Conservation (phyloP, 2,329 filamentous ascomycete species). For the Apiospora aurea region DNA sequence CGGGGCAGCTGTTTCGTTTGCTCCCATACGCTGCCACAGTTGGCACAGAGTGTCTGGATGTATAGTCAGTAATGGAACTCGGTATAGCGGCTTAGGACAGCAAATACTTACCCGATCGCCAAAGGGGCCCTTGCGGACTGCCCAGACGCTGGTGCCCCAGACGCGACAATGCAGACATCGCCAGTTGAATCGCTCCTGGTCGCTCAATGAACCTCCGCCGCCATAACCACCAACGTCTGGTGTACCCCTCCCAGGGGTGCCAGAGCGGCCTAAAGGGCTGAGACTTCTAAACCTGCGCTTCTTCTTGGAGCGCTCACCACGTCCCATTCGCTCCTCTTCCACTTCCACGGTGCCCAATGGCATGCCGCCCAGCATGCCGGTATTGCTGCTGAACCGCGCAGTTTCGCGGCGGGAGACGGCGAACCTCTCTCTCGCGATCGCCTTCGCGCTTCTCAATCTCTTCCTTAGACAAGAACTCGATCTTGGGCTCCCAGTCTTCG, state of each 20-base stretch:
- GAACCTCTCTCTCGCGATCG: conserved; percentile 89
- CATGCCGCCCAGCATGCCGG: conserved; percentile 80
- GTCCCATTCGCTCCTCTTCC: conserved; percentile 84
- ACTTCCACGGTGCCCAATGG: conserved; percentile 64
- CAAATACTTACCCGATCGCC: conserved; percentile 75
- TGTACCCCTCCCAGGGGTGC: conserved; percentile 77
- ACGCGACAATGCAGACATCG: conserved; percentile 87
- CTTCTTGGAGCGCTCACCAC: conserved; percentile 93
- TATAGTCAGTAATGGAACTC: conserved; percentile 33
- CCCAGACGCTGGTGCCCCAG: conserved; percentile 92
- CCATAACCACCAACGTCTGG: conserved; percentile 77
- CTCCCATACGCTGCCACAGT: conserved; percentile 90
- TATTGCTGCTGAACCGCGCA: conserved; percentile 86
- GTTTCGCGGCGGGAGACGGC: conserved; percentile 88
- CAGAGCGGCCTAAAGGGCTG: conserved; percentile 75
- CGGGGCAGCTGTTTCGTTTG: conserved; percentile 83
- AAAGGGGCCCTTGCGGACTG: conserved; percentile 87
- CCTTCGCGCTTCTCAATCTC: conserved; percentile 98
- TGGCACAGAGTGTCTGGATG: conserved; percentile 82
- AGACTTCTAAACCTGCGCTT: conserved; percentile 91
- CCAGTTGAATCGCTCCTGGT: conserved; percentile 84
- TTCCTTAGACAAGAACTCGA: conserved; percentile 85
- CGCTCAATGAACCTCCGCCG: conserved; percentile 72
- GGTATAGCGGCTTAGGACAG: neutral
- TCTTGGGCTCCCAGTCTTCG: conserved; percentile 83